Percentiles rank a stretch among this genome's conserved stretches.
Conservation (phyloP, 129 eudicot species). For the Centella asiatica region DNA sequence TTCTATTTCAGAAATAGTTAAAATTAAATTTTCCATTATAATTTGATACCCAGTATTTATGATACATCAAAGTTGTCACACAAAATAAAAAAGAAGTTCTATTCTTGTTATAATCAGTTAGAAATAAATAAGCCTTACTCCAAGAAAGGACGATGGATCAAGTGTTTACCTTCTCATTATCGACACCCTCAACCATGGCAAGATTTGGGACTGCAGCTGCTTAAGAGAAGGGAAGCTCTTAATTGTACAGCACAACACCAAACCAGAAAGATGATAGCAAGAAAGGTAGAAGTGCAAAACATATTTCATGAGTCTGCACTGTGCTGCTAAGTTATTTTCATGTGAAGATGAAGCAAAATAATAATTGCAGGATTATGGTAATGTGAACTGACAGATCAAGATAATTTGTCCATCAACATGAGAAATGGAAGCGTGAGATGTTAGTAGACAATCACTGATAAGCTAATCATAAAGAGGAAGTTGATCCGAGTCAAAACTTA, state of each 20-base stretch:
- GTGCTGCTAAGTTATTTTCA: background rate
- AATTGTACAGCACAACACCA: background rate
- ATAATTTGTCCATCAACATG: too few relatives aligned
- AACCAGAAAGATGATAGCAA: background rate
- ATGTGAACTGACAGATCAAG: background rate
- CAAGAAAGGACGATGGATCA: conserved; percentile 2
- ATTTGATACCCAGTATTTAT: too few relatives aligned
- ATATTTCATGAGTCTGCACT: background rate
- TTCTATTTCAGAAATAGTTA: too few relatives aligned
- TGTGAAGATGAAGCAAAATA: background rate
- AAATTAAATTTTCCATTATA: too few relatives aligned
- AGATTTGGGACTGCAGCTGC: conserved; percentile 92
- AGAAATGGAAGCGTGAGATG: too few relatives aligned
- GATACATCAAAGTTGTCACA: too few relatives aligned
- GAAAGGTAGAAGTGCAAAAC: background rate
- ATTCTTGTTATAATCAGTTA: too few relatives aligned
- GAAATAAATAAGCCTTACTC: too few relatives aligned
- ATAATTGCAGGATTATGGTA: background rate
- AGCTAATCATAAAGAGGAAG: background rate
- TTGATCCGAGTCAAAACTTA: too few relatives aligned
- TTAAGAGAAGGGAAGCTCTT: conserved; percentile 14
- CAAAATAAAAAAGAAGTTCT: too few relatives aligned
- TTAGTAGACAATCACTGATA: too few relatives aligned
- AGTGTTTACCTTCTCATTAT: conserved; percentile 66
- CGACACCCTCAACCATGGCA: conserved; percentile 82